Conservation (phyloP, 257 asterid species). For the Paulownia fortunei region DNA sequence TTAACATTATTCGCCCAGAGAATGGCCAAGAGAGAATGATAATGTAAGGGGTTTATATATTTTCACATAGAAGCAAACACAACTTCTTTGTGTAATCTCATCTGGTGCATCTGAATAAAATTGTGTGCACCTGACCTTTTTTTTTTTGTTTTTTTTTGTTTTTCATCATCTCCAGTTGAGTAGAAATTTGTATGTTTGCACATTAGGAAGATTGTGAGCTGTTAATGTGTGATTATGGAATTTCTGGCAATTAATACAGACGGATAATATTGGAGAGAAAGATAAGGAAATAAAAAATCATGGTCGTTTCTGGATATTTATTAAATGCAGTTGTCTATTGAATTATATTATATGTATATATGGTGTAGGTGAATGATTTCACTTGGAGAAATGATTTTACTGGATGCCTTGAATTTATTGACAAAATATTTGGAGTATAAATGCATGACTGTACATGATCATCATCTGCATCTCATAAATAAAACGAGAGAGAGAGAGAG, state of each 20-base stretch:
- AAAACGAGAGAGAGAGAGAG: too few species aligned
- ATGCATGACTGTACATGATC: slow-evolving; percentile 24
- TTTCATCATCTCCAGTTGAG: neutral
- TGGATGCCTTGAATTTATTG: slow-evolving; percentile 32
- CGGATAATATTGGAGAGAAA: slow-evolving; percentile 12
- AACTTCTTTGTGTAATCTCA: neutral
- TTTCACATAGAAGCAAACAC: neutral
- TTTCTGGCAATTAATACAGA: slow-evolving; percentile 34
- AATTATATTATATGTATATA: neutral
- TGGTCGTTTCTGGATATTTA: slow-evolving; percentile 29
- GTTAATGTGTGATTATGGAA: slow-evolving; percentile 13
- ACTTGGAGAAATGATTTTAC: slow-evolving; percentile 19
- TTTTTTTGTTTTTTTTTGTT: neutral
- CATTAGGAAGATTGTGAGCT: slow-evolving; percentile 21
- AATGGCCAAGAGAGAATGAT: neutral
- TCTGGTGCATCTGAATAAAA: neutral
- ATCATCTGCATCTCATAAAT: slow-evolving; percentile 15
- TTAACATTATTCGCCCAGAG: neutral
- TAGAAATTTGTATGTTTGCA: neutral
- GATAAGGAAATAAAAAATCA: slow-evolving; percentile 3
- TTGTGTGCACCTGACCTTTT: neutral
- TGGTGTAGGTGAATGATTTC: slow-evolving; percentile 21
- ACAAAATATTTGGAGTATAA: slow-evolving; percentile 30
- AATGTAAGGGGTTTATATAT: neutral
- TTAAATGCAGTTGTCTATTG: slow-evolving; percentile 13